Conservation (phyloP, 352 stramenopile genomes). For the Phytophthora ohioensis region DNA sequence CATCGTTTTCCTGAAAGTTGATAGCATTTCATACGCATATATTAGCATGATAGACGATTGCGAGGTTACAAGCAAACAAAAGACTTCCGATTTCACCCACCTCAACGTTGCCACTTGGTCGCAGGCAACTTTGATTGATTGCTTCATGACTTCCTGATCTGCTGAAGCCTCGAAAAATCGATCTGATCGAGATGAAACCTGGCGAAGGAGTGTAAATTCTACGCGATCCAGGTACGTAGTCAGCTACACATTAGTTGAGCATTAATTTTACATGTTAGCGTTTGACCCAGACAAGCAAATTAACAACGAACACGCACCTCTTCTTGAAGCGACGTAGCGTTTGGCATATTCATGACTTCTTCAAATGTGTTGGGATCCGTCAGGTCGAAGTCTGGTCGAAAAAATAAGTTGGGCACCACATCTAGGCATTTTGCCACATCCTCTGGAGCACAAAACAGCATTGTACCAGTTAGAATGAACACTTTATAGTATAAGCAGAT, state of each 20-base stretch:
- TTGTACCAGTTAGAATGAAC: slow-evolving; percentile 3
- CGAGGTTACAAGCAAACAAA: neutral
- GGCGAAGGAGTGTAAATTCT: slow-evolving; percentile 85
- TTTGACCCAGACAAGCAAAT: neutral
- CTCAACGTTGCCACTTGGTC: slow-evolving; percentile 83
- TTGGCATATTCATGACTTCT: slow-evolving; percentile 80
- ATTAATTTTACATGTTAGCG: slow-evolving; percentile 9
- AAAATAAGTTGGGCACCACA: slow-evolving; percentile 83
- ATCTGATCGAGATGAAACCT: slow-evolving; percentile 87
- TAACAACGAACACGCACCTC: slow-evolving; percentile 45
- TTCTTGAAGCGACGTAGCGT: slow-evolving; percentile 65
- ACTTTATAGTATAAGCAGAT: neutral
- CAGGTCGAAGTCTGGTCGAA: slow-evolving; percentile 79
- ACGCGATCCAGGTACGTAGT: slow-evolving; percentile 86
- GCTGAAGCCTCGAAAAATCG: slow-evolving; percentile 87
- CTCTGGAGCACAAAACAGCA: slow-evolving; percentile 49
- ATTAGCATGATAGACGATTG: slow-evolving; percentile 17
- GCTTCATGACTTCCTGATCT: slow-evolving; percentile 89
- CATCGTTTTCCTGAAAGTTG: slow-evolving; percentile 72
- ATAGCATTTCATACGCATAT: neutral
- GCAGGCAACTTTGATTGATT: slow-evolving; percentile 79
- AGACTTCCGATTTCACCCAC: slow-evolving; percentile 36
- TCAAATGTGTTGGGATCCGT: slow-evolving; percentile 83
- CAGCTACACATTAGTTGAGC: slow-evolving; percentile 44
- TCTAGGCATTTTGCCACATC: slow-evolving; percentile 84